Evolutionary conservation across 2,329 filamentous ascomycete species (phyloP), one percentile per base, ranked within the genome.

Genomic region (Leptographium lundbergii): DNA sequence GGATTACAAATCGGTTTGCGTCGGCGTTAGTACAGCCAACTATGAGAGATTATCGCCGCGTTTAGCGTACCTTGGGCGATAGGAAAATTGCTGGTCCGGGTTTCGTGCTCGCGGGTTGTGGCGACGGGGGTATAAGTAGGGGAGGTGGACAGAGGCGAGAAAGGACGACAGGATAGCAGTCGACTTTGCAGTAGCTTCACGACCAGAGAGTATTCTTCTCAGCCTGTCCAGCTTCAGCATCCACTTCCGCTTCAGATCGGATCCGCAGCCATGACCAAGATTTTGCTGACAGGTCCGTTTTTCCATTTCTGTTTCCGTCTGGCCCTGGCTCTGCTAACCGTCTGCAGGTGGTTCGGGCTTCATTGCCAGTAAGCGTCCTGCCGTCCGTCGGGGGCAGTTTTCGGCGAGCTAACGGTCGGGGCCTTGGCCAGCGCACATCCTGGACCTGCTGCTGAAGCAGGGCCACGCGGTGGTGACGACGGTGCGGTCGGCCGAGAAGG

Each of bases 401-500:
- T 39, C 29, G 11, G n/a, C 10, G 2, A 7, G 25, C 32, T 29
- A 27, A n/a, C 22, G 29, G 9, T 4, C 17, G 4, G 7, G 7
- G 4, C 22, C 5, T 1, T 19, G 2, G 9, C 2, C 42, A 80
- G 78, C 78, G 57, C 80, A 82, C 66, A 74, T 80, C 61, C 73
- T 83, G 50, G 75, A 81, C 56, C 74, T 78, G 62, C 78, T 83
- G 29, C 72, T 82, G 55, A 67, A 74, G 63, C 69, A 73, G 62
- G 75, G 76, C 59, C 74, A 82, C 68, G 69, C 71, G 25, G 78
- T 82, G 53, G 72, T 82, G 61, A 81, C 79, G 45, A 83, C 80
- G 0, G 79, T 82, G 57, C 77, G 80, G 53, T 75, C 74, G 53
- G 74, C 81, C 62, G 72, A 75, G 54, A 82, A 83, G 67, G 80